Evolutionary conservation across 768 basidiomycete species (phyloP).

Genomic region (Psilocybe azurescens): DNA sequence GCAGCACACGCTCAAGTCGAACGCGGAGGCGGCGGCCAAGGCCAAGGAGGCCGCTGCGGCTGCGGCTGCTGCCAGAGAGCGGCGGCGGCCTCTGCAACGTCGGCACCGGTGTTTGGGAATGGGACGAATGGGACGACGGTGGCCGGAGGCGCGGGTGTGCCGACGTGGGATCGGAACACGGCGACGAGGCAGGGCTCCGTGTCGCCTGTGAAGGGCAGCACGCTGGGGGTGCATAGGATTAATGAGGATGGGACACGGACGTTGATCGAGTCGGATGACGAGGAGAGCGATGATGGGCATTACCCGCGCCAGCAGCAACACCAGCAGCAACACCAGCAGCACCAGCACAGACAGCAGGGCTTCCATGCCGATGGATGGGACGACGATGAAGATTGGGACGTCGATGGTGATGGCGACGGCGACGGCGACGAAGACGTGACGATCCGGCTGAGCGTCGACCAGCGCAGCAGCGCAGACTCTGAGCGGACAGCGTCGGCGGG

Average conservation of each 20-base stretch:
- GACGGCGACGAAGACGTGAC: conserved; percentile 78
- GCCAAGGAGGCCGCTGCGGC: conserved; percentile 56
- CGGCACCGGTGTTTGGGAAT: conserved; percentile 7
- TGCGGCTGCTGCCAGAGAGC: conserved; percentile 41
- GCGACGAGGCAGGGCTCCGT: conserved; percentile 52
- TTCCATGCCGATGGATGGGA: conserved; percentile 73
- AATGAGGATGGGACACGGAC: conserved; percentile 25
- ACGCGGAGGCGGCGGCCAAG: conserved; percentile 73
- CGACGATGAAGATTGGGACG: conserved; percentile 81
- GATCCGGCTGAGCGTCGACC: conserved; percentile 65
- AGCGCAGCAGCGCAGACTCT: conserved; percentile 50
- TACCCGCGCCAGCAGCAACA: conserved; percentile 29
- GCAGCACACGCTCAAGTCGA: conserved; percentile 11
- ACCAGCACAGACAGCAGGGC: conserved; percentile 35
- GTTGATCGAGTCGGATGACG: conserved; percentile 17
- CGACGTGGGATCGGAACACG: conserved; percentile 87
- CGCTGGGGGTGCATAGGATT: conserved; percentile 33
- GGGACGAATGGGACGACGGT: conserved; percentile 28
- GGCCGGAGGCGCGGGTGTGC: conserved; percentile 41
- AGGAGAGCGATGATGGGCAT: conserved; percentile 43
- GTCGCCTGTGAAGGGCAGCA: conserved; percentile 44
- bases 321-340: conserved; percentile 27
- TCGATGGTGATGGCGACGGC: conserved; percentile 58
- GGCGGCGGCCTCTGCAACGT: conserved; percentile 26
- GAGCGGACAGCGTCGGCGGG: conserved; percentile 19